These are phyloP conservation scores for Tardiomyces digboiensis DNA, from an alignment of 1,139 yeast species.

Conservation along the genomic window DNA sequence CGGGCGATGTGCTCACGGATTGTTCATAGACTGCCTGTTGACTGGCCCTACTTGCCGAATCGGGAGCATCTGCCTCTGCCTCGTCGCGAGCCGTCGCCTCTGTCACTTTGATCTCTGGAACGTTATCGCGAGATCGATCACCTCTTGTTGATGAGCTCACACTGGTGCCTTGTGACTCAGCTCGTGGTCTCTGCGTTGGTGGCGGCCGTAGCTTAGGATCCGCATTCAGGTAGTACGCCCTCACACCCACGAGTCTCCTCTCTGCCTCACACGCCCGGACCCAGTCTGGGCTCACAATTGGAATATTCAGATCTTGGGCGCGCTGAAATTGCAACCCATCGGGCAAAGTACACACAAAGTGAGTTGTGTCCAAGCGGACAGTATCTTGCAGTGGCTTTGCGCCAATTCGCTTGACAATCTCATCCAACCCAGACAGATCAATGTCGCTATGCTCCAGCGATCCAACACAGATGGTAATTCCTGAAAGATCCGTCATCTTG, in stretches of 20 bases:
- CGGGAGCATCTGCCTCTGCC: conserved; percentile 2
- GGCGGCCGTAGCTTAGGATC: conserved; percentile 27
- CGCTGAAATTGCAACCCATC: conserved; percentile 56
- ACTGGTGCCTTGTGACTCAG: conserved; percentile 2
- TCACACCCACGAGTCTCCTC: conserved; percentile 84
- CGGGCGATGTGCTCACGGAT: conserved; percentile 7
- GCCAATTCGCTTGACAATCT: conserved; percentile 61
- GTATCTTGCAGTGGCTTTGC: conserved; percentile 68
- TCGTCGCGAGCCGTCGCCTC: conserved; percentile 1
- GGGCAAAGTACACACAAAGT: conserved; percentile 73
- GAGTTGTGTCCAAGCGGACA: conserved; percentile 89
- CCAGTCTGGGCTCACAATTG: conserved; percentile 97
- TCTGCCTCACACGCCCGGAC: conserved; percentile 88
- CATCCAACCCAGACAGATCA: conserved; percentile 50
- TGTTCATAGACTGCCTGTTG: conserved; percentile 5
- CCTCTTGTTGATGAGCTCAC: not conserved
- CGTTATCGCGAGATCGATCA: conserved; percentile 2
- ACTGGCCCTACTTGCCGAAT: not conserved
- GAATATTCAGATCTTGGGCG: conserved; percentile 84
- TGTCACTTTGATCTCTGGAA: not conserved
- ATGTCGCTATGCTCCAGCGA: conserved; percentile 59
- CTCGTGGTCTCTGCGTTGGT: conserved; percentile 14
- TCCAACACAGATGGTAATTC: conserved; percentile 88
- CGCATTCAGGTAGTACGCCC: conserved; percentile 43
- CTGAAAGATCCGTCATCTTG: conserved; percentile 92